phyloP scores from a whole-genome alignment of 306 rosid genomes.

The Hippophae rhamnoides region DNA sequence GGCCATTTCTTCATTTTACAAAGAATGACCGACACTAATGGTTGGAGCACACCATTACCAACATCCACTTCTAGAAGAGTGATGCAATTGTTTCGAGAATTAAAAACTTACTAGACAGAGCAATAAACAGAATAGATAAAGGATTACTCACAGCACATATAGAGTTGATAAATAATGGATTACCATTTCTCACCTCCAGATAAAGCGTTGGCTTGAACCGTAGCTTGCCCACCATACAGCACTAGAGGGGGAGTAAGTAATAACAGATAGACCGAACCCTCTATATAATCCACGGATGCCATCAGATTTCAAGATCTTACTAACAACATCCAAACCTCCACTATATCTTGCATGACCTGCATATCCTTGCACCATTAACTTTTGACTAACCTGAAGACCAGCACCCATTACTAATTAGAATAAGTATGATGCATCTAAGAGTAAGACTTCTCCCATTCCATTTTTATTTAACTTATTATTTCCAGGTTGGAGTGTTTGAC shows the following conservation, averaged over 20 bases:
- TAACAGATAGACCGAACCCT: constrained; percentile 82
- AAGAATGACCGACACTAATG: too few relatives aligned
- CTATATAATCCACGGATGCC: constrained; percentile 77
- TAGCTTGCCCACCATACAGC: constrained; percentile 99
- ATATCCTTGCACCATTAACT: constrained; percentile 91
- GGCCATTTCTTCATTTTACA: too few relatives aligned
- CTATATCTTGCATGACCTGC: constrained; percentile 64
- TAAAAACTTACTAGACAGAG: not conserved
- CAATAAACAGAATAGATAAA: not conserved
- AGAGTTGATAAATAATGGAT: constrained; percentile 12
- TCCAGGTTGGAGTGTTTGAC: too few relatives aligned
- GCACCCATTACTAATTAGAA: constrained; percentile 7
- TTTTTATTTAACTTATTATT: not conserved
- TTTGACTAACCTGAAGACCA: constrained; percentile 63
- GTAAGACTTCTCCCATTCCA: not conserved
- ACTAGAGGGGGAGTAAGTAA: constrained; percentile 88
- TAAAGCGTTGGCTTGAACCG: constrained; percentile 76
- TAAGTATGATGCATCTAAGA: constrained; percentile 8
- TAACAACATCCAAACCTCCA: constrained; percentile 86
- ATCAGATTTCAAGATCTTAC: constrained; percentile 48
- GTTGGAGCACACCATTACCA: not conserved
- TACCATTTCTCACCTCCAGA: constrained; percentile 86
- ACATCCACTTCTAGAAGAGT: not conserved
- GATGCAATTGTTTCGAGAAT: constrained; percentile 1
- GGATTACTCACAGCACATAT: constrained; percentile 7